These are phyloP conservation scores for Gillenia trifoliata DNA, from an alignment of 306 rosid species.

Conservation along the genomic window DNA sequence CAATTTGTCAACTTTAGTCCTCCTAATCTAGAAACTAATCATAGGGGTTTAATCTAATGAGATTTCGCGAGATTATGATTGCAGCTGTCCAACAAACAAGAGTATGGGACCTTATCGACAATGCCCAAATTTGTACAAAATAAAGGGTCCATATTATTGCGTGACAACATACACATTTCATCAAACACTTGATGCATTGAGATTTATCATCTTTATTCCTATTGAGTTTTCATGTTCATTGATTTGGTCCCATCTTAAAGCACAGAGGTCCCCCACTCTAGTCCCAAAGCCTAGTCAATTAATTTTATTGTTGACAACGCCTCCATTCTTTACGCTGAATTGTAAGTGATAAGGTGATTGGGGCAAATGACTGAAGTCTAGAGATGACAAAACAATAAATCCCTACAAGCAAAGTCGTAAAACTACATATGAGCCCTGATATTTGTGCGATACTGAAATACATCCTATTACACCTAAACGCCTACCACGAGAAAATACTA, in stretches of 20 bases:
- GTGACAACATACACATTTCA: background rate
- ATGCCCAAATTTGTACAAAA: background rate
- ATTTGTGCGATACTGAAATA: too few species aligned
- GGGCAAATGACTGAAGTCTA: too few species aligned
- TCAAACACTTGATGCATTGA: background rate
- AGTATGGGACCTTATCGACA: too few species aligned
- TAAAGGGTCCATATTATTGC: background rate
- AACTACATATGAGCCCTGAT: too few species aligned
- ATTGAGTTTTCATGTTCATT: background rate
- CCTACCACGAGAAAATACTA: too few species aligned
- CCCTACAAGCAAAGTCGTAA: too few species aligned
- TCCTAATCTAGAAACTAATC: background rate
- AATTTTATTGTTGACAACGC: background rate
- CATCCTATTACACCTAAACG: too few species aligned
- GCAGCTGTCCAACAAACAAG: too few species aligned
- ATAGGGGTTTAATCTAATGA: background rate
- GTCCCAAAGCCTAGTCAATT: background rate
- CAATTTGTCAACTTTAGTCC: too few species aligned
- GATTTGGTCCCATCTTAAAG: background rate
- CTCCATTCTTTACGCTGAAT: background rate
- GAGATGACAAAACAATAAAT: too few species aligned
- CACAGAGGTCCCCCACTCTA: background rate
- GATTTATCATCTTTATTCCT: background rate
- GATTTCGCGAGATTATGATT: too few species aligned
- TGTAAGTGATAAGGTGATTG: too few species aligned